A percentile compares a stretch with the other conserved stretches of the same genome.
Conservation (phyloP, 2,329 filamentous ascomycete genomes). For the Byssochlamys sp. region DNA sequence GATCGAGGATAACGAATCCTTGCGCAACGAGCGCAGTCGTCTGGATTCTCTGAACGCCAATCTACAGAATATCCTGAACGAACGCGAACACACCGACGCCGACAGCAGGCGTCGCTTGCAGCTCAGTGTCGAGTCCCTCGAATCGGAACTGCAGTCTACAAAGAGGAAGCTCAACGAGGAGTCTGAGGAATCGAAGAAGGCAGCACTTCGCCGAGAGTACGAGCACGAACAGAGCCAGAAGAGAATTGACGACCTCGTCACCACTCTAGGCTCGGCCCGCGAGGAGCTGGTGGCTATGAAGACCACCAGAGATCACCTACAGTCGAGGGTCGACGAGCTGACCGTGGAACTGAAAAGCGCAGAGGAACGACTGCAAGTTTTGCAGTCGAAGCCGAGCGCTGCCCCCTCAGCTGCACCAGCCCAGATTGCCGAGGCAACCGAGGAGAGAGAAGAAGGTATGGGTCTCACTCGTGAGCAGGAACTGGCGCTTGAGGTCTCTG, state of each 20-base stretch:
- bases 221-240: constrained; percentile 81
- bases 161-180: constrained; percentile 80
- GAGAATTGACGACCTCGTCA: constrained; percentile 81
- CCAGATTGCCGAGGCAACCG: constrained; percentile 32
- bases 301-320: constrained; percentile 79
- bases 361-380: constrained; percentile 72
- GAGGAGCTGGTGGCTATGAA: constrained; percentile 80
- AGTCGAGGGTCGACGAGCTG: constrained; percentile 78
- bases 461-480: constrained; percentile 65
- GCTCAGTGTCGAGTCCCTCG: constrained; percentile 64
- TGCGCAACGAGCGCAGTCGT: constrained; percentile 74
- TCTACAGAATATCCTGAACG: constrained; percentile 81
- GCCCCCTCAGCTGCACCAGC: constrained; percentile 46
- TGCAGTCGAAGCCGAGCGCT: constrained; percentile 69
- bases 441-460: constrained; percentile 43
- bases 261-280: constrained; percentile 66
- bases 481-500: constrained; percentile 69
- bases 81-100: constrained; percentile 73
- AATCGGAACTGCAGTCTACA: constrained; percentile 64
- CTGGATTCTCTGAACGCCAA: constrained; percentile 74
- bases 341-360: constrained; percentile 78
- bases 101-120: constrained; percentile 75
- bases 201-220: constrained; percentile 75
- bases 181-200: constrained; percentile 72
- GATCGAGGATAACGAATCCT: constrained; percentile 73